Evolutionary conservation across 1,284 basidiomycete species (phyloP), one percentile per base, ranked within the genome.

Genomic region (Mycosarcoma mackinlayi): DNA sequence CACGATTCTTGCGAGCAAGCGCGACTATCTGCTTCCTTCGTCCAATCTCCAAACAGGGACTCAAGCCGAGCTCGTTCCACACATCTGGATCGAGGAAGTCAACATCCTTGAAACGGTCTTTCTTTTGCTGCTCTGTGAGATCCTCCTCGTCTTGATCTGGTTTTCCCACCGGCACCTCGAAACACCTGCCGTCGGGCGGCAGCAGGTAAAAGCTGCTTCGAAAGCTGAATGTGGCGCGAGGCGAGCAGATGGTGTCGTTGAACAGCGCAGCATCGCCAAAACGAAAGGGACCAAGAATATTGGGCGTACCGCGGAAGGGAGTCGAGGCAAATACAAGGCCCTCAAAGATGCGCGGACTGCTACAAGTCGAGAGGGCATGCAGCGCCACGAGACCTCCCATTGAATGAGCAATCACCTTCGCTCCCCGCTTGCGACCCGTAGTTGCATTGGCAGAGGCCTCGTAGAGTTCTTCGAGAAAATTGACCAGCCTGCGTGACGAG

Each of bases 331-430:
- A 83, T 10, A 83, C 58, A 41, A 83, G 50, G 1, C 75, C 74
- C 21, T 76, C 71, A 37, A 84, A 78, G 38, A 83, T 62, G 8
- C 76, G 67, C 5, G 83, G 83, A 39, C 83, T 76, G 0, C 16
- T 25, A 0, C 75, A 73, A 9, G 44, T 59, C 1, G 78, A 68
- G 4, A 84, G 56, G 0, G 83, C 83, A 35, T 83, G 80, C 1
- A 84, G 69, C 0, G 76, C 67, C 6, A 84, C 80, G 0, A 84
- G 60, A 0, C 83, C 83, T 19, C 83, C 83, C 83, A 84, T 83
- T 3, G 78, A 80, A 45, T 84, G 83, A 4, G 82, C 82, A 1
- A 84, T 62, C 21, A 83, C 77, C 23, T 78, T 77, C 3, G 83
- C 76, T 0, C 82, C 82, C 19, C 71, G 42, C 2, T 81, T 77